A percentile compares a stretch with the other conserved stretches of the same genome.
phyloP scores from a whole-genome alignment of 305 asterid species.

The Fraxinus platypoda region DNA sequence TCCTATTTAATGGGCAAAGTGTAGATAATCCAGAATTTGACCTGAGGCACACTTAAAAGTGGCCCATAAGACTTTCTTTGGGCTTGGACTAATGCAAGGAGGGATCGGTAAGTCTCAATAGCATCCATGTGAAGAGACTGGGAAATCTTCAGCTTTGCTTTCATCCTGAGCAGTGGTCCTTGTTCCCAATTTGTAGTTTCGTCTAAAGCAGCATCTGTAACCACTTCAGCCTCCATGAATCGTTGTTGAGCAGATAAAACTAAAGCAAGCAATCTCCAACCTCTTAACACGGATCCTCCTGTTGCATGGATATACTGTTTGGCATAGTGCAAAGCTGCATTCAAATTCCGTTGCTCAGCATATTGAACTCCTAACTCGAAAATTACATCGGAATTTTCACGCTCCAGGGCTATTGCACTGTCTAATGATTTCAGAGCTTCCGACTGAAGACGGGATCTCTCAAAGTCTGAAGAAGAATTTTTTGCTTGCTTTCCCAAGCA shows the following conservation, averaged over 20 bases:
- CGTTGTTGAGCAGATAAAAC: constrained; percentile 89
- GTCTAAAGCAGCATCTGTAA: constrained; percentile 88
- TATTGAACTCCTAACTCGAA: constrained; percentile 82
- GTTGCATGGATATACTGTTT: constrained; percentile 83
- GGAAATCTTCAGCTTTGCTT: constrained; percentile 79
- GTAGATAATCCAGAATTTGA: constrained; percentile 28
- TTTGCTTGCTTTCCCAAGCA: constrained; percentile 89
- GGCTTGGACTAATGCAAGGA: constrained; percentile 93
- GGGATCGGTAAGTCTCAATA: constrained; percentile 75
- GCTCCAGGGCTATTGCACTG: constrained; percentile 66
- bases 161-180: constrained; percentile 82
- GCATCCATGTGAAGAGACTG: constrained; percentile 79
- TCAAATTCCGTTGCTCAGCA: constrained; percentile 84
- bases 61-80: constrained; percentile 78
- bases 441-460: constrained; percentile 86
- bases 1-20: constrained; percentile 13
- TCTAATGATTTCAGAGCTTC: constrained; percentile 88
- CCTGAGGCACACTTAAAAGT: constrained; percentile 60
- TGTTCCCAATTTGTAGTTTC: constrained; percentile 97
- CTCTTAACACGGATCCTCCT: constrained; percentile 80
- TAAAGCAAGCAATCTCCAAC: constrained; percentile 92
- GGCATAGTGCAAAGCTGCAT: constrained; percentile 78
- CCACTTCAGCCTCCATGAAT: constrained; percentile 81
- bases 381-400: constrained; percentile 66
- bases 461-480: constrained; percentile 78